Base-by-base conservation (phyloP, 1,284 basidiomycete genomes). In the Cutaneotrichosporon mucoides region DNA sequence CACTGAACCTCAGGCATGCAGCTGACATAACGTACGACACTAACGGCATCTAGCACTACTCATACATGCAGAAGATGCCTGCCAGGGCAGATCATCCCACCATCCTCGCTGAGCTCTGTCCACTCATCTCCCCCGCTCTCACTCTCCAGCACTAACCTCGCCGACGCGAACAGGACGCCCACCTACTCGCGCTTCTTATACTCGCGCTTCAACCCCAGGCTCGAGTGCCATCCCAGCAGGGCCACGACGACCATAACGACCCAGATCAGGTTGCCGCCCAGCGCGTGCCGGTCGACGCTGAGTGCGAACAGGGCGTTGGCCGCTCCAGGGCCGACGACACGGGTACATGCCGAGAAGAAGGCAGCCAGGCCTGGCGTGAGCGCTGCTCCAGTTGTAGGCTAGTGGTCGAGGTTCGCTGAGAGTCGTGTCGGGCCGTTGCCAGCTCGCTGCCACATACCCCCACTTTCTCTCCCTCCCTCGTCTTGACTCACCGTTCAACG, bases 191-290 rank as follows among this genome's bases (percentile, higher is more conserved):
- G 47, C 48, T 51, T 56, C 35, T 34, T 37, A n/a, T 54, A 54
- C 10, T 49, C n/a, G 37, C 16, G 42, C 57, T 55, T 59, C 6
- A 59, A 37, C n/a, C 12, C 41, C 52, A 38, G 36, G 43, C 57
- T 50, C 35, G 53, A 50, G 24, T 43, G 38, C 51, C 60, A 60
- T n/a, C 70, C 69, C 8, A 67, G 38, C 9, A 67, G 45, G 1
- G 66, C 65, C 9, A 67, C 40, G 5, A 50, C 42, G 15, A 51
- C 57, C 33, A 69, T 56, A 11, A 69, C 64, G 4, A 66, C 55
- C 72, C 72, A 73, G 38, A 73, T 66, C 12, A 76, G 61, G 42
- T 75, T 63, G 4, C 74, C 74, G 15, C 69, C 70, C 16, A 70
- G 50, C 36, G 69, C 59, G 13, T 72, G 64, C 40, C 69, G 57